These are phyloP conservation scores for Boletus subcaerulescens DNA, from an alignment of 768 basidiomycete genomes.

Conservation along the genomic window DNA sequence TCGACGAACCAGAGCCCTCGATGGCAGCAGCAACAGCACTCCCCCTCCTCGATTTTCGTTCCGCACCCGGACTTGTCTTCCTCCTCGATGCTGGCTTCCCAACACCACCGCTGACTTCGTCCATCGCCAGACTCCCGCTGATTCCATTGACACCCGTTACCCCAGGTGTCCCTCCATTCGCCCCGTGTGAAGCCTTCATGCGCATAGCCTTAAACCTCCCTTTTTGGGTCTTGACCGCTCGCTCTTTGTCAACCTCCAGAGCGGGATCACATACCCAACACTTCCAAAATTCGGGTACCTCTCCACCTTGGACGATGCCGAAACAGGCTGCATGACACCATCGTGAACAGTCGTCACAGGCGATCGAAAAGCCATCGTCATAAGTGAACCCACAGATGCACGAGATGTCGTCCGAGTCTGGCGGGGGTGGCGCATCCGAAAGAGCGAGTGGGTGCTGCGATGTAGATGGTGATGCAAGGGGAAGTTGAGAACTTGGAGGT, in stretches of 20 bases:
- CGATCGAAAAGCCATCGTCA: constrained; percentile 85
- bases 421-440: constrained; percentile 21
- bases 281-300: constrained; percentile 70
- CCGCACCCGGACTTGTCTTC: constrained; percentile 38
- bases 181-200: constrained; percentile 25
- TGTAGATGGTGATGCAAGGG: constrained; percentile 19
- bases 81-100: constrained; percentile 30
- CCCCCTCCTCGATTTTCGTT: constrained; percentile 37
- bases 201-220: constrained; percentile 36
- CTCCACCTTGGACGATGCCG: constrained; percentile 47
- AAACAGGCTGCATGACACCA: constrained; percentile 89
- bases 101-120: constrained; percentile 13
- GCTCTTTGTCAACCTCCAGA: constrained; percentile 44
- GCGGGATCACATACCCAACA: constrained; percentile 68
- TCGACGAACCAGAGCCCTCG: constrained; percentile 31
- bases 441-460: constrained; percentile 20
- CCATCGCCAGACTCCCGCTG: constrained; percentile 11
- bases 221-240: constrained; percentile 45
- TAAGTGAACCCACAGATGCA: constrained; percentile 74
- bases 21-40: constrained; percentile 35
- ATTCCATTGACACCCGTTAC: constrained; percentile 19
- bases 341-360: constrained; percentile 76
- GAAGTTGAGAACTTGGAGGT: constrained; percentile 10
- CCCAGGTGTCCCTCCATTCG: constrained; percentile 17
- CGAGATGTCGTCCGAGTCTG: constrained; percentile 48